Conservation (phyloP, 345 rosid genomes). For the Iberis pinnata region DNA sequence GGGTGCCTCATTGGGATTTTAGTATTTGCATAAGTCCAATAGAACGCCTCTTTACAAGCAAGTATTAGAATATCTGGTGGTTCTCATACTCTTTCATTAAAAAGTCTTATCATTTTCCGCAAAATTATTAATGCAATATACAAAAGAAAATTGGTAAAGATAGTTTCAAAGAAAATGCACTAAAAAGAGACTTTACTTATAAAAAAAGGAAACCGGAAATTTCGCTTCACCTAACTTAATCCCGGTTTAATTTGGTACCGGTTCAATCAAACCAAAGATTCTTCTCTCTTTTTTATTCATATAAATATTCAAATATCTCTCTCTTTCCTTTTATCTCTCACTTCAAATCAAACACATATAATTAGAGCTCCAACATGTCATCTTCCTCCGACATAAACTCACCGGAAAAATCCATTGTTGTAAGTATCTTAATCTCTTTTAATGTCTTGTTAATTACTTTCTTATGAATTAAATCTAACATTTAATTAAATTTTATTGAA, state of each 20-base stretch:
- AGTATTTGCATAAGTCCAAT: too few relatives aligned
- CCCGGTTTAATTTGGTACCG: neutral
- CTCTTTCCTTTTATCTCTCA: neutral
- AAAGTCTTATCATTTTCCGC: too few relatives aligned
- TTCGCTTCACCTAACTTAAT: neutral
- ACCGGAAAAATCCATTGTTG: slow-evolving; percentile 22
- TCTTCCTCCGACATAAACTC: slow-evolving; percentile 23
- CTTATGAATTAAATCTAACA: neutral
- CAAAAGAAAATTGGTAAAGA: too few relatives aligned
- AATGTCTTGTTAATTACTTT: neutral
- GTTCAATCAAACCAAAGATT: neutral
- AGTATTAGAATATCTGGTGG: too few relatives aligned
- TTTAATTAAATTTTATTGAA: neutral
- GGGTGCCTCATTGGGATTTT: too few relatives aligned
- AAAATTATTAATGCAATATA: too few relatives aligned
- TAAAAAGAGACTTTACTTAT: too few relatives aligned
- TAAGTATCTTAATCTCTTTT: slow-evolving; percentile 21
- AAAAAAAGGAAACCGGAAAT: too few relatives aligned
- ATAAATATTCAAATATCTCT: neutral
- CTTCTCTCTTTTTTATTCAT: neutral
- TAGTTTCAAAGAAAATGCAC: neutral
- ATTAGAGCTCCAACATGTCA: slow-evolving; percentile 39
- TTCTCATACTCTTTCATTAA: too few relatives aligned
- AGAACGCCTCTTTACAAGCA: too few relatives aligned
- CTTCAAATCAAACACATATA: neutral